Conservation (phyloP, 805 yeast species). For the Teunomyces stri region DNA sequence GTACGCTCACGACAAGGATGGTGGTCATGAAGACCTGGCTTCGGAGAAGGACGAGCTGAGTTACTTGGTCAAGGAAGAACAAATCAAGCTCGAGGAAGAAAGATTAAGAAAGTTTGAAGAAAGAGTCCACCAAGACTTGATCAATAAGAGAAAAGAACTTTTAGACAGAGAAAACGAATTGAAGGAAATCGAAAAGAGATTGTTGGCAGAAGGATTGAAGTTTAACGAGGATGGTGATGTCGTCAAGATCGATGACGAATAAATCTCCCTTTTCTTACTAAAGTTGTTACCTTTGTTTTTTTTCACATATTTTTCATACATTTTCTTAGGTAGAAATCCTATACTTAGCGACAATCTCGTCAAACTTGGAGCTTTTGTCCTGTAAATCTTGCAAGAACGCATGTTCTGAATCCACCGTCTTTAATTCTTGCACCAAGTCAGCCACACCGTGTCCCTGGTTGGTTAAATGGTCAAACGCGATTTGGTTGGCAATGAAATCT, state of each 20-base stretch:
- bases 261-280: background rate
- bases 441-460: slow-evolving; percentile 42
- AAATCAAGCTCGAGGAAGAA: slow-evolving; percentile 85
- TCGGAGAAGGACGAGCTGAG: slow-evolving; percentile 12
- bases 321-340: slow-evolving; percentile 10
- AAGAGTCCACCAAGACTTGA: slow-evolving; percentile 82
- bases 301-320: background rate
- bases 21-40: slow-evolving; percentile 6
- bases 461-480: slow-evolving; percentile 55
- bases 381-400: slow-evolving; percentile 55
- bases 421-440: slow-evolving; percentile 47
- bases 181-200: slow-evolving; percentile 72
- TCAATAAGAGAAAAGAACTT: slow-evolving; percentile 77
- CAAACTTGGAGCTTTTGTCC: slow-evolving; percentile 64
- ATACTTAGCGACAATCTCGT: slow-evolving; percentile 65
- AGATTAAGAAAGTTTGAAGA: slow-evolving; percentile 82
- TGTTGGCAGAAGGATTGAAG: slow-evolving; percentile 55
- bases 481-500: slow-evolving; percentile 61
- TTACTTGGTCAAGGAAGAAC: slow-evolving; percentile 76
- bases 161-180: slow-evolving; percentile 82
- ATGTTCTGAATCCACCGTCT: slow-evolving; percentile 51
- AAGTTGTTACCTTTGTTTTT: background rate
- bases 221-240: slow-evolving; percentile 37
- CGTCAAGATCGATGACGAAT: slow-evolving; percentile 23
- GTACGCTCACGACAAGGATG: slow-evolving; percentile 25